Conservation (phyloP, 106 monocot species). For the Allium fistulosum region DNA sequence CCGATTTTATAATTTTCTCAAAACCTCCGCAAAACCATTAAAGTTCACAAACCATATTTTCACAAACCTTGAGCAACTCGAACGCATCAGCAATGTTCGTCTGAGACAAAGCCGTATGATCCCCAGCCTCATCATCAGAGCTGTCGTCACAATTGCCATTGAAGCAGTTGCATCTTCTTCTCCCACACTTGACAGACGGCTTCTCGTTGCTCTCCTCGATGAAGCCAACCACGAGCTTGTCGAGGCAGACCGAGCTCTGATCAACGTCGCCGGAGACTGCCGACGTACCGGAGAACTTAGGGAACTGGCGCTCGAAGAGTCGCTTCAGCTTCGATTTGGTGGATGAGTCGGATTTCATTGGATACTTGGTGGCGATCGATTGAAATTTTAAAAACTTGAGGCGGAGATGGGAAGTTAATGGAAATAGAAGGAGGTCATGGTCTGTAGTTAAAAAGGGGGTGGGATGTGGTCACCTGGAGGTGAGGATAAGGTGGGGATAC, state of each 20-base stretch:
- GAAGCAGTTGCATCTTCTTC: constrained; percentile 76
- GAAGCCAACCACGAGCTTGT: constrained; percentile 77
- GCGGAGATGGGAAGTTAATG: too few species aligned
- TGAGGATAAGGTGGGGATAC: too few species aligned
- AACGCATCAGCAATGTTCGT: constrained; percentile 1
- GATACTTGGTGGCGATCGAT: too few species aligned
- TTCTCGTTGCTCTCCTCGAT: constrained; percentile 59
- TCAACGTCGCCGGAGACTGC: constrained; percentile 3
- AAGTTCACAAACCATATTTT: neutral
- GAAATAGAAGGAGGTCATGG: too few species aligned
- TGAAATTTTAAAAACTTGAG: too few species aligned
- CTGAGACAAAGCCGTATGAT: neutral
- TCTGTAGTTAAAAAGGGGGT: too few species aligned
- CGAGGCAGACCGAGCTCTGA: constrained; percentile 78
- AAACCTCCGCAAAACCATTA: neutral
- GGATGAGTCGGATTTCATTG: too few species aligned
- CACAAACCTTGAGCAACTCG: constrained; percentile 54
- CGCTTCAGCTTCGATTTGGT: constrained; percentile 41
- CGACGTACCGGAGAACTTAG: constrained; percentile 17
- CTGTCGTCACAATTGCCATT: constrained; percentile 64
- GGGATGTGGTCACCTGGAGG: too few species aligned
- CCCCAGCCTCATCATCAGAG: constrained; percentile 58
- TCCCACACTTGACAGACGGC: constrained; percentile 27
- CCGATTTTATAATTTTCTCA: neutral
- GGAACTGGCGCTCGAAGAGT: constrained; percentile 52